Conservation (phyloP, 768 basidiomycete species). For the Chalciporus pseudorubinellus region DNA sequence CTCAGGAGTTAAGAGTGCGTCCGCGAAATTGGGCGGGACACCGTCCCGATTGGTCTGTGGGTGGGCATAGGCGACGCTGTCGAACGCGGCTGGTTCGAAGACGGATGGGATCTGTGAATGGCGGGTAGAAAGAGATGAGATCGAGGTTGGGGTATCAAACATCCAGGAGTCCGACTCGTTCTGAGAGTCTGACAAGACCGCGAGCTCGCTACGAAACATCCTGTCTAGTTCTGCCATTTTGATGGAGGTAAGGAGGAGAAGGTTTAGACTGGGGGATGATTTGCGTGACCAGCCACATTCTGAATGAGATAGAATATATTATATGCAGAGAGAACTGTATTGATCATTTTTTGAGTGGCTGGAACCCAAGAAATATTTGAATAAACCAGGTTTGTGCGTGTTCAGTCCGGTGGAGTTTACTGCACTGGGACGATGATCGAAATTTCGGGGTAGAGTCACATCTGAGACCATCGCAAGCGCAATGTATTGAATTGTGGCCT, state of each 20-base stretch:
- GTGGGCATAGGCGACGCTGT: background rate
- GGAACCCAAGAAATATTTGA: background rate
- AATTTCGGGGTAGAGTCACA: background rate
- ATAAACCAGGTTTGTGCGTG: background rate
- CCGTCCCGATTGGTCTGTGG: constrained; percentile 1
- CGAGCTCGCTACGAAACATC: constrained; percentile 23
- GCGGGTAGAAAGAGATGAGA: background rate
- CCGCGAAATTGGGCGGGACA: background rate
- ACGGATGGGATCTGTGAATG: background rate
- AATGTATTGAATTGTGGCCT: background rate
- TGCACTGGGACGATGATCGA: background rate
- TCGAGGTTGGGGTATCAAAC: background rate
- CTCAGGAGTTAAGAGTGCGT: background rate
- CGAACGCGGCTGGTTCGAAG: background rate
- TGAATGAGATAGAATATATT: constrained; percentile 2
- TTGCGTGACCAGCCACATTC: constrained; percentile 14
- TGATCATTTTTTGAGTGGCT: background rate
- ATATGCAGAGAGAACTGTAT: constrained; percentile 14
- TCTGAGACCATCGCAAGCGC: background rate
- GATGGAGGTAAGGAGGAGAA: background rate
- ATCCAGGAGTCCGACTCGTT: constrained; percentile 8
- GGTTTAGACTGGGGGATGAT: background rate
- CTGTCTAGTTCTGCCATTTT: constrained; percentile 25
- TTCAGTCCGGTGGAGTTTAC: background rate
- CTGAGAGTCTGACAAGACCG: constrained; percentile 8